phyloP scores from a whole-genome alignment of 257 asterid species.

The Voacanga thouarsii region DNA sequence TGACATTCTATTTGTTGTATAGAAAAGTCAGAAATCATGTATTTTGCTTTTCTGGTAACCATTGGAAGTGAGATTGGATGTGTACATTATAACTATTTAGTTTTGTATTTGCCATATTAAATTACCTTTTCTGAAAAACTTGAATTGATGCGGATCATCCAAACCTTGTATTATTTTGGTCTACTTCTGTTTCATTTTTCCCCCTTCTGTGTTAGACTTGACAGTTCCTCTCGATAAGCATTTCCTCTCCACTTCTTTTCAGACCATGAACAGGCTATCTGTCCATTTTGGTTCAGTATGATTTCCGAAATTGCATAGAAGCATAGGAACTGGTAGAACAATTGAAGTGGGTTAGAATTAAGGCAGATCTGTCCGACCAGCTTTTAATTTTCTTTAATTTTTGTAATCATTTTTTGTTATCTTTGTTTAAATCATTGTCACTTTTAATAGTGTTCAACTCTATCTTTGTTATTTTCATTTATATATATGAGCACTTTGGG shows the following conservation, averaged over 20 bases:
- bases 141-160: no score
- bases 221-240: background rate
- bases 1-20: background rate
- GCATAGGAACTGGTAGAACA: background rate
- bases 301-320: background rate
- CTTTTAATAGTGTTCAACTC: background rate
- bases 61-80: background rate
- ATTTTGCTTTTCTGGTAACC: background rate
- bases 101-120: background rate
- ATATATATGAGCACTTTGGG: no score
- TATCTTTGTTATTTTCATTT: background rate
- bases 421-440: background rate
- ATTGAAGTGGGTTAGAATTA: background rate
- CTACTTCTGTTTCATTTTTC: background rate
- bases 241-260: background rate
- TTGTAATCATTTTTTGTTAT: no score
- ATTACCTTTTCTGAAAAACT: background rate
- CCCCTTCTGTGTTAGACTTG: background rate
- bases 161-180: background rate
- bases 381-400: no score
- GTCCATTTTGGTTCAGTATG: background rate
- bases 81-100: background rate
- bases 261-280: background rate
- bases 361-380: no score
- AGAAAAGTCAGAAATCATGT: background rate